These are phyloP conservation scores for Begonia peltatifolia DNA, from an alignment of 306 rosid species.

Conservation along the genomic window DNA sequence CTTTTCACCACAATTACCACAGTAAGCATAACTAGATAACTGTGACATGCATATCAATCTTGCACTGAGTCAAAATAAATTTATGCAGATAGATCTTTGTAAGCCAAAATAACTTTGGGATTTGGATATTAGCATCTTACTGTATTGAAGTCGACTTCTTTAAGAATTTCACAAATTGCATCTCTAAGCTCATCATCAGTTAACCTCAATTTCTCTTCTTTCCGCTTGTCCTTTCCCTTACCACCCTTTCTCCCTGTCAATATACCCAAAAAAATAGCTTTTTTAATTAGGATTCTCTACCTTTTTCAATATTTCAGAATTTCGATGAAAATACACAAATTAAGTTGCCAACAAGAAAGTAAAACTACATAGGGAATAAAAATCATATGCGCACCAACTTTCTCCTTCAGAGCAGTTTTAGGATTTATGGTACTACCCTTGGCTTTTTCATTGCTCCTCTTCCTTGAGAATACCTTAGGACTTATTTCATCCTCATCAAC, in stretches of 20 bases:
- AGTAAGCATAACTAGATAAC: too few species aligned
- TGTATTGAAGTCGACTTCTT: slow-evolving; percentile 94
- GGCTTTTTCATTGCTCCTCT: slow-evolving; percentile 46
- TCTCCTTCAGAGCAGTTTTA: slow-evolving; percentile 61
- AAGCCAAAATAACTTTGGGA: not conserved
- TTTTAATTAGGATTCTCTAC: not conserved
- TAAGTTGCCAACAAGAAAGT: not conserved
- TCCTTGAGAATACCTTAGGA: slow-evolving; percentile 83
- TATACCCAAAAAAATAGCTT: not conserved
- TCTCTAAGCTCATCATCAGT: slow-evolving; percentile 63
- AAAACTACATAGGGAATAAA: not conserved
- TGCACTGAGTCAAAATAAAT: too few species aligned
- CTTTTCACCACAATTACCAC: too few species aligned
- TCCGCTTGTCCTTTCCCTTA: slow-evolving; percentile 58
- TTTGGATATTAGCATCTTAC: slow-evolving; percentile 25
- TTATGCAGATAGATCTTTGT: too few species aligned
- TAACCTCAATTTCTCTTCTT: slow-evolving; percentile 39
- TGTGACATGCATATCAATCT: too few species aligned
- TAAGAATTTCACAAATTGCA: slow-evolving; percentile 82
- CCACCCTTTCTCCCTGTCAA: slow-evolving; percentile 39
- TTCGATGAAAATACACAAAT: not conserved
- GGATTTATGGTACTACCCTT: slow-evolving; percentile 26
- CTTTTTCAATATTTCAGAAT: not conserved
- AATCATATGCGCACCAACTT: slow-evolving; percentile 33
- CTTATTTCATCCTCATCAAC: slow-evolving; percentile 45